These are phyloP conservation scores for Collybiopsis confluens DNA, from an alignment of 768 basidiomycete genomes.

Conservation along the genomic window DNA sequence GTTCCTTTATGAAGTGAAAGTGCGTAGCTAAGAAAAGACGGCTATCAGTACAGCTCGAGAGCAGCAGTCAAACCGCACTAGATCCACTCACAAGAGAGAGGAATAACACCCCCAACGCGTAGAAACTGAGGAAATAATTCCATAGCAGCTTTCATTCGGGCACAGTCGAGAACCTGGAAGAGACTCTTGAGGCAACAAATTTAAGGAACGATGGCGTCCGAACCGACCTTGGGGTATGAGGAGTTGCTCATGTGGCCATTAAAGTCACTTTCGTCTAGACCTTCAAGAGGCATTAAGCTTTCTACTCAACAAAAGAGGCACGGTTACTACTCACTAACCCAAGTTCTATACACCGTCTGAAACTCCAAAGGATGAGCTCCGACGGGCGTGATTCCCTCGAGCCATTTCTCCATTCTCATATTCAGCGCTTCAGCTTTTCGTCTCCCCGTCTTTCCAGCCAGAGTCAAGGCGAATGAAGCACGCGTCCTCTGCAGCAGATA, in stretches of 20 bases:
- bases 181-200: neutral
- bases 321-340: slow-evolving; percentile 49
- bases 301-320: neutral
- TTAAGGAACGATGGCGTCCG: slow-evolving; percentile 8
- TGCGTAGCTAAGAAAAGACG: slow-evolving; percentile 33
- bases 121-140: slow-evolving; percentile 33
- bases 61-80: neutral
- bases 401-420: slow-evolving; percentile 35
- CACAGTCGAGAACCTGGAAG: slow-evolving; percentile 20
- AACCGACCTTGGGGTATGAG: slow-evolving; percentile 63
- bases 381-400: slow-evolving; percentile 45
- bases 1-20: slow-evolving; percentile 47
- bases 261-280: slow-evolving; percentile 69
- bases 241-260: slow-evolving; percentile 79
- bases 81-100: slow-evolving; percentile 33
- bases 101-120: slow-evolving; percentile 38
- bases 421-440: slow-evolving; percentile 19
- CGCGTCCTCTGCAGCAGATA: slow-evolving; percentile 12
- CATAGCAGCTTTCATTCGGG: slow-evolving; percentile 24
- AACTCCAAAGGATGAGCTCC: slow-evolving; percentile 54
- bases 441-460: neutral
- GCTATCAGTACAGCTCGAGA: neutral
- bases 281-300: slow-evolving; percentile 24
- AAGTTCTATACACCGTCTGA: slow-evolving; percentile 35
- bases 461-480: neutral